Evolutionary conservation across 2,329 filamentous ascomycete genomes (phyloP).

Genomic region (Xylaria sp.): DNA sequence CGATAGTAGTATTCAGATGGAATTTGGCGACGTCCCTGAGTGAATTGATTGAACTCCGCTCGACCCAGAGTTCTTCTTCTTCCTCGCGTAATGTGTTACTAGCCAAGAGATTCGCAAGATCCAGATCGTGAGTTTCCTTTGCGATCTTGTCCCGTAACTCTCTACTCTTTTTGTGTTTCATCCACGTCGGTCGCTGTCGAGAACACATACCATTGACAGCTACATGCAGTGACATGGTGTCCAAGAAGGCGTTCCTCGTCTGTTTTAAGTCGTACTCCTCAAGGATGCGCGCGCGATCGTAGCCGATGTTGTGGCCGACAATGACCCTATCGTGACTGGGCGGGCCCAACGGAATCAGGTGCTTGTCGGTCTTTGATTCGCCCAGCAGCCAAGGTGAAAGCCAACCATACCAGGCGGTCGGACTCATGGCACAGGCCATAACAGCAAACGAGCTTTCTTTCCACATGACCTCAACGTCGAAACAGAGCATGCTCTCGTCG

Average conservation of each 20-base stretch:
- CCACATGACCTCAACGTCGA: slow-evolving; percentile 98
- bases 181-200: slow-evolving; percentile 93
- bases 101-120: slow-evolving; percentile 77
- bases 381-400: slow-evolving; percentile 93
- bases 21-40: slow-evolving; percentile 96
- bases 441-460: slow-evolving; percentile 92
- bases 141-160: slow-evolving; percentile 85
- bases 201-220: slow-evolving; percentile 99
- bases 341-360: slow-evolving; percentile 89
- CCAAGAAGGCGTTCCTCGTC: slow-evolving; percentile 85
- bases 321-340: slow-evolving; percentile 78
- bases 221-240: slow-evolving; percentile 98
- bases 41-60: slow-evolving; percentile 93
- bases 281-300: slow-evolving; percentile 85
- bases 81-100: slow-evolving; percentile 76
- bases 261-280: slow-evolving; percentile 92
- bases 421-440: slow-evolving; percentile 94
- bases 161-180: slow-evolving; percentile 92
- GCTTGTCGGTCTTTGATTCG: slow-evolving; percentile 79
- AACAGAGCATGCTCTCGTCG: slow-evolving; percentile 83
- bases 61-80: slow-evolving; percentile 96
- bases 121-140: slow-evolving; percentile 74
- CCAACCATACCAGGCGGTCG: slow-evolving; percentile 96
- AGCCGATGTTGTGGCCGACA: slow-evolving; percentile 95
- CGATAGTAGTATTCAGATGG: slow-evolving; percentile 89